Base-by-base conservation (phyloP, 805 yeast species). In the Zygosaccharomyces rouxii region DNA sequence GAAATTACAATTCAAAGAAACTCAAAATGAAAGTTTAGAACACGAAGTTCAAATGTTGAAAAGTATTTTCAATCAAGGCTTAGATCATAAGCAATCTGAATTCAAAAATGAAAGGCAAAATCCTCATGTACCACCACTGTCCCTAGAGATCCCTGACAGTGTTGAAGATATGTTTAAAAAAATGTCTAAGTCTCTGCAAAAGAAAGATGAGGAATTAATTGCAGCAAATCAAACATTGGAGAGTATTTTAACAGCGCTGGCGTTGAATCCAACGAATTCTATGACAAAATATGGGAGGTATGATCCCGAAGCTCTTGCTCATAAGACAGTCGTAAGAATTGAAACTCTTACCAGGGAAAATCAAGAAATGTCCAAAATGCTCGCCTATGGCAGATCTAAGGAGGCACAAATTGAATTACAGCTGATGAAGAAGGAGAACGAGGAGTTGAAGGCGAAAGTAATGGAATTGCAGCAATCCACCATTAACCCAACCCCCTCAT, bases 291-390 rank as follows among this genome's bases (percentile, higher is more conserved):
- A 72, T 48, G 89, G 89, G 2, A 71, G 83, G 49, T 84, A 79
- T 62, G 95, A 87, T 58, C 84, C 80, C 44, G 81, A 85, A 57
- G 89, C 86, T 47, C 68, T 86, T 41, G 81, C 90, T 11, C 94
- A 87, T 60, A 82, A 83, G 57, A 78, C 86, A 50, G 71, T 87
- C 35, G 74, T 75, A 35, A 80, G 86, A 56, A 57, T 88, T 54
- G 78, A 78, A 46, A 69, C 75, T 49, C 67, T 88, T 50, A 79
- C 79, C 16, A 76, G 75, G 40, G 95, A 88, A 60, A 88, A 88
- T 61, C 82, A 81, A 49, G 81, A 76, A 53, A 73, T 88, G 68
- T 75, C 83, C 52, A 79, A 79, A 56, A 80, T 86, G 82, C 64
- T 86, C 9, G 81, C 89, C 54, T 83, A 75, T 64, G 88, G 95